These are phyloP conservation scores for Mycena amicta DNA, from an alignment of 768 basidiomycete species.

Conservation along the genomic window DNA sequence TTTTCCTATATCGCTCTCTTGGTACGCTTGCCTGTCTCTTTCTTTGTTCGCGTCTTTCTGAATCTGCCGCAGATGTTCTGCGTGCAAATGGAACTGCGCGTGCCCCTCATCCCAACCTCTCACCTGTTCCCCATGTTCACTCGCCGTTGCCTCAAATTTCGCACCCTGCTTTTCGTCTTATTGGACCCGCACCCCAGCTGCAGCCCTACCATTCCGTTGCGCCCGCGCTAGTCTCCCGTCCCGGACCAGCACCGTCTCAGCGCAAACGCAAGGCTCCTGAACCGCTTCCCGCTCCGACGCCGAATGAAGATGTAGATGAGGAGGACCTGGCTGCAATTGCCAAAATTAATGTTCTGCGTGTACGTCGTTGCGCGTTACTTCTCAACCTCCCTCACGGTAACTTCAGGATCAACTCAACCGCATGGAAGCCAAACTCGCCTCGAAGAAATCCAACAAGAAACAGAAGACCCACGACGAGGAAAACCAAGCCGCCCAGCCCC, in stretches of 20 bases:
- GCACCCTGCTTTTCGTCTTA: no score
- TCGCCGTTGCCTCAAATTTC: constrained; percentile 4
- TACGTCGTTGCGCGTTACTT: no score
- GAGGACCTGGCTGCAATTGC: neutral
- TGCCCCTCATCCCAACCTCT: no score
- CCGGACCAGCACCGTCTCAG: neutral
- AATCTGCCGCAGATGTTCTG: no score
- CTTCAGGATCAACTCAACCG: neutral
- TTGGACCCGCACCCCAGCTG: no score
- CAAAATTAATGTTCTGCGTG: neutral
- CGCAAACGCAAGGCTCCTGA: neutral
- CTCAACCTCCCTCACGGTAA: neutral
- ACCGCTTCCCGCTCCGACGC: no score
- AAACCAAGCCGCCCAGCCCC: no score
- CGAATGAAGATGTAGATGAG: neutral
- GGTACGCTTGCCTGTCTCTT: constrained; percentile 1
- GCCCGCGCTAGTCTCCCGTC: neutral
- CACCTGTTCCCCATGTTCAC: constrained; percentile 6
- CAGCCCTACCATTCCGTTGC: neutral
- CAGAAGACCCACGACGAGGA: neutral
- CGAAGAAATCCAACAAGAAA: neutral
- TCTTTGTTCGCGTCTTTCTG: no score
- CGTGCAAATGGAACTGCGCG: no score
- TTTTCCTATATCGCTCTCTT: constrained; percentile 15
- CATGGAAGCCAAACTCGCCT: neutral